phyloP scores from a whole-genome alignment of 176 grass and related monocot genomes.

The Elymus sibiricus region DNA sequence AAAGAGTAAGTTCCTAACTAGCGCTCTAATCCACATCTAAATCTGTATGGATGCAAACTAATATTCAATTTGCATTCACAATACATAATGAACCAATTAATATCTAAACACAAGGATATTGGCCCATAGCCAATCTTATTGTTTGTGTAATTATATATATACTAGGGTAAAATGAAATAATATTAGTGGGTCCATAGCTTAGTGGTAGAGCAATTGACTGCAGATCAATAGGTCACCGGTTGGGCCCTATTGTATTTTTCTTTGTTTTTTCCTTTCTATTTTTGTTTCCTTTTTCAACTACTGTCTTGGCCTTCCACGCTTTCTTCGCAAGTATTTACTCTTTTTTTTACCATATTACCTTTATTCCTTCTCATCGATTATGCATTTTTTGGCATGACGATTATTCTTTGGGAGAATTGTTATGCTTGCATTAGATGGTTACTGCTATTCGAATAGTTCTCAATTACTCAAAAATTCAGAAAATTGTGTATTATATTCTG shows the following conservation, averaged over 20 bases:
- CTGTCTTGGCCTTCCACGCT: neutral
- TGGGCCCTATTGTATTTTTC: conserved; percentile 60
- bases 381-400: neutral
- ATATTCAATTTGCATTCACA: neutral
- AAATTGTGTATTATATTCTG: too few species aligned
- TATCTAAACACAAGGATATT: neutral
- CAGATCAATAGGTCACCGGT: conserved; percentile 99
- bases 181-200: conserved; percentile 83
- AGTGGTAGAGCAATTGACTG: conserved; percentile 99
- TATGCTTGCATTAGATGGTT: neutral
- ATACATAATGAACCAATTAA: neutral
- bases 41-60: neutral
- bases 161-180: neutral
- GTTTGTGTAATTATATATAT: too few species aligned
- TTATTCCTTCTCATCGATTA: neutral
- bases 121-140: too few species aligned
- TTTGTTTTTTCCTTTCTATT: too few species aligned
- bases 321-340: neutral
- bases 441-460: neutral
- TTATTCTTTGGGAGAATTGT: neutral
- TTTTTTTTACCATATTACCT: neutral
- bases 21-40: neutral
- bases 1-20: too few species aligned
- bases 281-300: neutral
- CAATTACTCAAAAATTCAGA: neutral